Base-by-base conservation (phyloP, 306 rosid genomes). In the Sicyos edulis region DNA sequence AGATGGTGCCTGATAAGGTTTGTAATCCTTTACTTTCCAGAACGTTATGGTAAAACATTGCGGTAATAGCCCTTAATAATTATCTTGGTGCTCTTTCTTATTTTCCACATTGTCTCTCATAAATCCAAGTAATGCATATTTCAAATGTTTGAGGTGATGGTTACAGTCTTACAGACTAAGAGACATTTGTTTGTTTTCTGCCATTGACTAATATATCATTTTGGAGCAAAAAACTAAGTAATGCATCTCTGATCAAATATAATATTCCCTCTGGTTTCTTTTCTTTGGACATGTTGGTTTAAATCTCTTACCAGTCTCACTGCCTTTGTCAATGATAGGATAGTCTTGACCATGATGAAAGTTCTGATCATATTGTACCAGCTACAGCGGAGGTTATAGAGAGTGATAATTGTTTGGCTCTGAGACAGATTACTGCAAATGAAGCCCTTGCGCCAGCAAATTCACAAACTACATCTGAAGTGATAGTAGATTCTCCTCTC, bases 1-100 rank as follows among this genome's bases (percentile, higher is more conserved):
- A 70, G 78, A 87, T 92, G 96, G 88, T 89, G 67, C 93, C 91
- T 24, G 86, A 86, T 6, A 91, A 92, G 98, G 98, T 90, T 83
- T 79, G 80, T 49, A 34, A 34, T 5, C 1, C n/a, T 62, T 34
- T 16, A 62, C 49, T 62, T 34, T 16, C 49, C 15, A 8, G 24
- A 54, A 54, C 19, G 21, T 32, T 8, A 32, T 8, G 68, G 49
- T 8, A 16, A 34, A 34, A 32, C 49, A 34, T 61, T 61, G 14
- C 24, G 10, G 67, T 21, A 13, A 59, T 5, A 59, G 65, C 17
- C 6, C 12, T 60, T 0, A 15, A 60, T 60, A 60, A 29, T 54
- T 60, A 60, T 14, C 45, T 60, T 13, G 66, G 40, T 29, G 45
- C 14, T 29, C 45, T 32, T 60, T 29, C 66, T 60, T 6, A 29